Evolutionary conservation across 176 grass and related monocot species (phyloP), one percentile per base, ranked within the genome.

Genomic region (Pontederia paniculata): DNA sequence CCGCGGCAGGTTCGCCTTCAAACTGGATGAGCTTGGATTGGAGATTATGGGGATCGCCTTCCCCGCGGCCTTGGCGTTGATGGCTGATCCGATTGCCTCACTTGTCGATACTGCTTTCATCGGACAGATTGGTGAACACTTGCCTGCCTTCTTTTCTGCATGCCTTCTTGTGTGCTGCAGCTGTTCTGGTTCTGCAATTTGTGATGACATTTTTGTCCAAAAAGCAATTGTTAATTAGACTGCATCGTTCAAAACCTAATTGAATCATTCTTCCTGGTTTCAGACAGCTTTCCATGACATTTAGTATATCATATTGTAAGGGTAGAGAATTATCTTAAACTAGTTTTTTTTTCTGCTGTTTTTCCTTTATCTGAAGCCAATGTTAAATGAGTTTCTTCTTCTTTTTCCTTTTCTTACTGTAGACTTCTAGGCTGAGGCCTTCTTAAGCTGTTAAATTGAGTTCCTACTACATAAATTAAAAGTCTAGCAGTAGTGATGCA

Each of bases 81-180:
- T 81, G 44, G 89, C 89, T 0, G 84, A 95, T 70, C 89, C 89
- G 1, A 46, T 95, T 50, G 89, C 89, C 0, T 95, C 89, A 16
- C 78, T 95, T n/a, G 78, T 88, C 0, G 89, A 95, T 64, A 95
- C 89, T 21, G 89, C 84, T 48, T 95, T 95, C 55, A 81, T 95
- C 10, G 84, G 84, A 55, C 89, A 82, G 47, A 87, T 88, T 48
- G 89, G 89, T 95, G 42, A 58, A 58, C 18, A 25, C 16, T 18
- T 22, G 28, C 63, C 49, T 56, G 31, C 18, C 20, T 15, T 16
- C 2, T 37, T 57, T 17, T 57, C 3, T 21, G 2, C 49, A n/a
- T 52, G 15, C 48, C 63, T 21, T 43, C 4, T 18, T 44, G 9
- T 42, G 7, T n/a, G 10, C 18, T 62, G 17, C 46, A 15, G 47